Evolutionary conservation across 306 rosid genomes (phyloP).

Genomic region (Pyrus communis): DNA sequence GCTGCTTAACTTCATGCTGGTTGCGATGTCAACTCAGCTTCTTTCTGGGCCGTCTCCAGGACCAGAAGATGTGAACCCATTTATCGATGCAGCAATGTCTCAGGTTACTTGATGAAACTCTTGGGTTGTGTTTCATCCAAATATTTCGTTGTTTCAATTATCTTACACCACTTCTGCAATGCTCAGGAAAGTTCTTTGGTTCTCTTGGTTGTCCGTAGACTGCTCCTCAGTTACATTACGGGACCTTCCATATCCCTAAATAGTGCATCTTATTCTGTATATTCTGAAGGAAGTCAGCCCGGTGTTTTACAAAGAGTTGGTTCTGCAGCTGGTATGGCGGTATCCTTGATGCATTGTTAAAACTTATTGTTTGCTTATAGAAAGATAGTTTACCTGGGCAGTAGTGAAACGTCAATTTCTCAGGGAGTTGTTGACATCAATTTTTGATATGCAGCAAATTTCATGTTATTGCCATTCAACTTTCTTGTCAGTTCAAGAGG

Average conservation of each 20-base stretch:
- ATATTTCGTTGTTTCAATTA: slow-evolving; percentile 7
- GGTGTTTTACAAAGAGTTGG: slow-evolving; percentile 90
- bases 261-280: slow-evolving; percentile 59
- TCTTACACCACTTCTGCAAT: slow-evolving; percentile 23
- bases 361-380: neutral
- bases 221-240: slow-evolving; percentile 61
- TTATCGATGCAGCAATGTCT: slow-evolving; percentile 86
- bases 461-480: slow-evolving; percentile 77
- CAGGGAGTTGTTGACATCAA: slow-evolving; percentile 7
- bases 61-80: slow-evolving; percentile 74
- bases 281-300: slow-evolving; percentile 71
- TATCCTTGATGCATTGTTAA: neutral
- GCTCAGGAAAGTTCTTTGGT: slow-evolving; percentile 80
- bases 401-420: slow-evolving; percentile 12
- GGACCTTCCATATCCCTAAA: slow-evolving; percentile 44
- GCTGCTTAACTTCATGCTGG: slow-evolving; percentile 86
- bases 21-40: slow-evolving; percentile 96
- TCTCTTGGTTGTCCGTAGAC: slow-evolving; percentile 54
- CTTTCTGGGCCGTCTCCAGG: slow-evolving; percentile 94
- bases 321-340: slow-evolving; percentile 85
- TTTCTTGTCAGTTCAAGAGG: slow-evolving; percentile 68
- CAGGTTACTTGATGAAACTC: slow-evolving; percentile 57
- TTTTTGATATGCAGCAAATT: slow-evolving; percentile 64
- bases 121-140: slow-evolving; percentile 15
- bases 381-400: neutral